Evolutionary conservation across 192 early-diverging fungal species (phyloP).

Genomic region (Lobulomyces angularis): DNA sequence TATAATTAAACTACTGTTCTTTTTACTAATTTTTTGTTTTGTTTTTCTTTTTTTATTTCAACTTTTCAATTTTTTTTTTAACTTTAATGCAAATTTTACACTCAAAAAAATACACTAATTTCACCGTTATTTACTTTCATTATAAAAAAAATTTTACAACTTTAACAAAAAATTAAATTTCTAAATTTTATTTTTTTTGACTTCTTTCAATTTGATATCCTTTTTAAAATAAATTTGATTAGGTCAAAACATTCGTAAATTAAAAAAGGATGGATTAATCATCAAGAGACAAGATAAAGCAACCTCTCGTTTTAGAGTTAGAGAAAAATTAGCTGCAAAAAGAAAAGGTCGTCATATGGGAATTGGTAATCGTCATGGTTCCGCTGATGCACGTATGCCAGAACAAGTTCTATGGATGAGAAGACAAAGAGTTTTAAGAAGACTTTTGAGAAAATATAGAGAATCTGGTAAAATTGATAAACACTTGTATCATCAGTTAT

Average conservation of each 20-base stretch:
- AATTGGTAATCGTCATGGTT: conserved; percentile 77
- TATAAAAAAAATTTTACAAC: conserved; percentile 4
- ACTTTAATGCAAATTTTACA: too few species aligned
- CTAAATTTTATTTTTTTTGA: neutral
- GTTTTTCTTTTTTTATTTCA: too few species aligned
- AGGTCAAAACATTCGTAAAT: conserved; percentile 94
- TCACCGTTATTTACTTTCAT: too few species aligned
- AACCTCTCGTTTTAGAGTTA: conserved; percentile 87
- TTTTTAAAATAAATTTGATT: neutral
- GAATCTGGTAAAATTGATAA: conserved; percentile 95
- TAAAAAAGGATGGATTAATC: conserved; percentile 92
- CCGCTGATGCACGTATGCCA: conserved; percentile 97
- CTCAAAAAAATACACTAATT: too few species aligned
- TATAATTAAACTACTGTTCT: too few species aligned
- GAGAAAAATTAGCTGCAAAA: conserved; percentile 85
- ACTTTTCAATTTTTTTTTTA: too few species aligned
- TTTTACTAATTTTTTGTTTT: too few species aligned
- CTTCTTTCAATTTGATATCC: conserved; percentile 3
- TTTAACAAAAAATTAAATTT: conserved; percentile 7
- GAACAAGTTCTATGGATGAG: conserved; percentile 93
- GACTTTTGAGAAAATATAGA: conserved; percentile 92
- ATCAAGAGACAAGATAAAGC: conserved; percentile 81
- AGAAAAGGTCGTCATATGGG: conserved; percentile 93
- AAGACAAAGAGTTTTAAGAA: conserved; percentile 88
- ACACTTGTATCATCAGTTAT: conserved; percentile 94